A percentile compares a stretch with the other conserved stretches of the same genome.
Conservation (phyloP, 805 yeast genomes). For the Helenozyma rhizophorensis region DNA sequence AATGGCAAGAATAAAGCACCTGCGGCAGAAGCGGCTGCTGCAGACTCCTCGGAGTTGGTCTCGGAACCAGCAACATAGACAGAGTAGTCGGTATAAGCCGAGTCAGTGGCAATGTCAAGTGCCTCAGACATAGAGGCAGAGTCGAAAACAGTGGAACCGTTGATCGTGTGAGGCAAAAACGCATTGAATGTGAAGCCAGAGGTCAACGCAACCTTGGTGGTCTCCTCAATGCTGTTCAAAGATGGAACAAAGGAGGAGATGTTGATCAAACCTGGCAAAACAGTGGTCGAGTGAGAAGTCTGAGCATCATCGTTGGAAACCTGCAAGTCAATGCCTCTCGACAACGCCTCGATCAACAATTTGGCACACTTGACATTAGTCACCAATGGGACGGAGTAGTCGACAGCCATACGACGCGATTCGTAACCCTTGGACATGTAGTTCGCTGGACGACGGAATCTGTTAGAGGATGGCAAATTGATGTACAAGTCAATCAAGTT, state of each 20-base stretch:
- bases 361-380: conserved; percentile 98
- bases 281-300: conserved; percentile 78
- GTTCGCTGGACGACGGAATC: conserved; percentile 98
- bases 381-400: conserved; percentile 94
- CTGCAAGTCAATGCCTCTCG: conserved; percentile 63
- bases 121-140: conserved; percentile 63
- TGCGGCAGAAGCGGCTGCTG: conserved; percentile 59
- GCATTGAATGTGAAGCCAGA: conserved; percentile 88
- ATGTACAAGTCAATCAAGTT: conserved; percentile 94
- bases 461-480: conserved; percentile 93
- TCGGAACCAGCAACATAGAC: conserved; percentile 81
- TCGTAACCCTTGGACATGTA: conserved; percentile 96
- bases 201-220: conserved; percentile 67
- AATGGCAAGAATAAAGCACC: conserved; percentile 82
- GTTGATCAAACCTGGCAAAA: conserved; percentile 84
- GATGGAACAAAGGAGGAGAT: conserved; percentile 76
- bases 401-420: conserved; percentile 99
- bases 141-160: conserved; percentile 63
- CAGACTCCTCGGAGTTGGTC: conserved; percentile 56
- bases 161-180: conserved; percentile 65
- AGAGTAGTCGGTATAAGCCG: conserved; percentile 77
- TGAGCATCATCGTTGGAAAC: conserved; percentile 81
- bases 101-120: conserved; percentile 48
- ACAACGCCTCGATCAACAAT: conserved; percentile 88
- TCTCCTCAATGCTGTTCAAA: conserved; percentile 60